Evolutionary conservation across 345 rosid species (phyloP), one percentile per base, ranked within the genome.

Genomic region (Linum usitatissimum): DNA sequence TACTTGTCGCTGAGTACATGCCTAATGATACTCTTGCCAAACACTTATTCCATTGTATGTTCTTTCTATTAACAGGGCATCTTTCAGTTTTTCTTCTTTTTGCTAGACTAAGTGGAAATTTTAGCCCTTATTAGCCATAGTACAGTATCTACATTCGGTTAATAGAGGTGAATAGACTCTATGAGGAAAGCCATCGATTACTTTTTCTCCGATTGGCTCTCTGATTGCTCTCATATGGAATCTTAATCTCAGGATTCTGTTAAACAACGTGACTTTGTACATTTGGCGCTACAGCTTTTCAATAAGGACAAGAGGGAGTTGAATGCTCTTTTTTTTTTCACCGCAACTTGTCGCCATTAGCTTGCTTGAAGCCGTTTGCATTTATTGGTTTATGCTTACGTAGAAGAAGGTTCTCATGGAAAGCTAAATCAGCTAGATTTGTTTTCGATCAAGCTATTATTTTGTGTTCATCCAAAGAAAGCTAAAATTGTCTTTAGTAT

Each of bases 31-130:
- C 87, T 19, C 93, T 91, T 40, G 77, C 84, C 5, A 91, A 88
- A 71, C 96, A 91, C 72, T 73, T 91, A 3, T 91, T 91, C 62
- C 98, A 91, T 69, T 91, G 98, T 91, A 85, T 55, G 97, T 63
- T 23, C 28, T 53, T 34, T 57, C 14, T 15, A 51, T 76, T 54
- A 53, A 18, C 59, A 59, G 20, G 23, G 9, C 23, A 20, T 56
- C 53, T 31, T 56, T 28, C 14, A 55, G 51, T 9, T 20, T 60
- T 20, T 55, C 54, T 51, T n/a, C 39, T 2, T 45, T 53, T 19
- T 9, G 5, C 20, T 61, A 5, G 17, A 18, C 48, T 61, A 40
- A 6, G n/a, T 19, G 5, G 60, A 57, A 30, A 23, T 23, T 20
- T 23, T 57, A 3, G 60, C 31, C 7, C 6, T 23, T 3, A 4